Base-by-base conservation (phyloP, 2,329 filamentous ascomycete genomes). In the Ophiocordyceps camponoti-leonardi region DNA sequence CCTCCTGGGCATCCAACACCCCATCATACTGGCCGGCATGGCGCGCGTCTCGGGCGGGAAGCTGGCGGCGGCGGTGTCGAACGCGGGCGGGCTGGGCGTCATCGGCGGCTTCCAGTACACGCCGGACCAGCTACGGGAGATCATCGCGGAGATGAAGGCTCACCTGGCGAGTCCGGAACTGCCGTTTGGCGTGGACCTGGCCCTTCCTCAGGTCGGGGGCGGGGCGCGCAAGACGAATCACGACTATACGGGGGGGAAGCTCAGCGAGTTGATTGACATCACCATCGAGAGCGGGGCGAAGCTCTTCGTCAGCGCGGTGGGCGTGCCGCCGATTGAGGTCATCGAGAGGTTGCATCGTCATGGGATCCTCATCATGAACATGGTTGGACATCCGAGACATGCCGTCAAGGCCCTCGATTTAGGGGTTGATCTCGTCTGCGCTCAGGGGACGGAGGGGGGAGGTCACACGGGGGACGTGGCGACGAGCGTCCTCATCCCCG, bases 1-100 rank as follows among this genome's bases (percentile, higher is more conserved):
- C 46, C 79, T 95, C 44, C 75, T 95, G 45, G 76, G 78, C 22
- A 94, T 95, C 64, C 70, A 81, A 53, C 87, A 95, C 66, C 90
- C 90, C 39, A 81, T 96, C 61, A 69, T 95, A 53, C 83, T 95
- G 19, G 90, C 90, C 31, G 90, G 90, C 56, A 96, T 96, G 90
- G 88, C 90, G 2, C 78, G 83, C 50, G 85, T 84, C 11, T 88
- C 84, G 0, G 81, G 82, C 48, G 85, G 82, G 0, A 72, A 71
- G 18, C 79, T 94, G 42, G 86, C 86, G 8, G 86, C 86, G 3
- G 86, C 86, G 6, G 86, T 94, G 35, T 92, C 83, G 58, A 93
- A 93, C 59, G 85, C 86, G 1, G 87, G 87, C 50, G 87, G 86
- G 0, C 77, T 94, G 1, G 83, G 83, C 45, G 83, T 86, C 53